Evolutionary conservation across 108 stramenopile genomes (phyloP).

Genomic region (Parietichytrium sp.): DNA sequence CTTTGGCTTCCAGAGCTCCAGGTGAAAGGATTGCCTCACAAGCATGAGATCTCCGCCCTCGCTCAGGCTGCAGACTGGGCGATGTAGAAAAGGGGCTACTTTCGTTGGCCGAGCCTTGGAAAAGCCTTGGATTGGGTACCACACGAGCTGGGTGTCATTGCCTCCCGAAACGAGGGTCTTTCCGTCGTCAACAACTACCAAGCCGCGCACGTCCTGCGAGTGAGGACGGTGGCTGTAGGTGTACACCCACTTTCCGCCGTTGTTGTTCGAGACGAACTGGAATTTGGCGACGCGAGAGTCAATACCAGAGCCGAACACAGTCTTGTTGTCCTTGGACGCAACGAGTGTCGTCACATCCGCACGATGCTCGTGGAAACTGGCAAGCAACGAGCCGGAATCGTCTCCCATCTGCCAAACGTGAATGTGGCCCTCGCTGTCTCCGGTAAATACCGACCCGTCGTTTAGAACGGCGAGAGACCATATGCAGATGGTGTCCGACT

Average conservation of each 20-base stretch:
- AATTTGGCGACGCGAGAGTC: slow-evolving; percentile 24
- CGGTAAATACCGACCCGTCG: neutral
- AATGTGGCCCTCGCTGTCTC: slow-evolving; percentile 20
- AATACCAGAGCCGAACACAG: slow-evolving; percentile 28
- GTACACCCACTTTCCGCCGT: slow-evolving; percentile 20
- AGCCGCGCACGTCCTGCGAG: slow-evolving; percentile 34
- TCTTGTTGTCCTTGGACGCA: neutral
- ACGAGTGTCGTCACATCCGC: slow-evolving; percentile 18
- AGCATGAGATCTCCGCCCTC: neutral
- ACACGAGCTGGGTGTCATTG: slow-evolving; percentile 10
- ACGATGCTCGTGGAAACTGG: slow-evolving; percentile 28
- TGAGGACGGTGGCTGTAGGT: slow-evolving; percentile 27
- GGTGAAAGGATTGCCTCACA: neutral
- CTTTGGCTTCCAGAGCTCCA: slow-evolving; percentile 8
- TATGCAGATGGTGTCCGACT: slow-evolving; percentile 28
- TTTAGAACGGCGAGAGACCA: slow-evolving; percentile 17
- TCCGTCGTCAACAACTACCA: slow-evolving; percentile 5
- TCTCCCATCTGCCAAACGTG: slow-evolving; percentile 23
- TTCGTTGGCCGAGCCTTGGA: slow-evolving; percentile 5
- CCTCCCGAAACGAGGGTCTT: neutral
- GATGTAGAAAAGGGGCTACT: neutral
- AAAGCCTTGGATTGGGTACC: slow-evolving; percentile 12
- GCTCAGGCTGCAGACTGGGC: neutral
- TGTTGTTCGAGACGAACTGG: neutral
- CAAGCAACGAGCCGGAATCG: slow-evolving; percentile 1